A percentile compares a stretch with the other conserved stretches of the same genome.
Evolutionary conservation across 2,329 filamentous ascomycete genomes (phyloP).

Genomic region (Plectosphaerella plurivora): DNA sequence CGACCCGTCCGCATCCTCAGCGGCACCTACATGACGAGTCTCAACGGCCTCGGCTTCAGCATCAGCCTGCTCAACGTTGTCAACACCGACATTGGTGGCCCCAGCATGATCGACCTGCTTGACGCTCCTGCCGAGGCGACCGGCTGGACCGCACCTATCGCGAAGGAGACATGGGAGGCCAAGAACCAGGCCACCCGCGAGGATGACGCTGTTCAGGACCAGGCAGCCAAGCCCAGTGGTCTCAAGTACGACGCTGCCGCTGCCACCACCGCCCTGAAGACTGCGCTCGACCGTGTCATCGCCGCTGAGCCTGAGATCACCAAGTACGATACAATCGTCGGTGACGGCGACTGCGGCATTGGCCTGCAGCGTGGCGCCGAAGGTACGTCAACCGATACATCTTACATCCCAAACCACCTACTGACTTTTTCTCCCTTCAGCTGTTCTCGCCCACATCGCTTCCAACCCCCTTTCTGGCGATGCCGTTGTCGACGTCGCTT

Average conservation of each 20-base stretch:
- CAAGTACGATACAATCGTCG: constrained; percentile 74
- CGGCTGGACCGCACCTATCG: constrained; percentile 65
- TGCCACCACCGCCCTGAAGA: constrained; percentile 48
- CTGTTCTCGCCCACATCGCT: constrained; percentile 46
- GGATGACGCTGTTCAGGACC: constrained; percentile 23
- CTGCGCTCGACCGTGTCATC: constrained; percentile 58
- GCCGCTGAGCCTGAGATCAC: constrained; percentile 68
- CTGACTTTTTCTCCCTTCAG: constrained; percentile 25
- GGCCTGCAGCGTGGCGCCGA: constrained; percentile 85
- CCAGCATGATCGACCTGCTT: constrained; percentile 63
- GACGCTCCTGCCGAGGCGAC: constrained; percentile 66
- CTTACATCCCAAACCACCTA: neutral
- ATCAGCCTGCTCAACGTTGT: constrained; percentile 64
- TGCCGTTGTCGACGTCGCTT: constrained; percentile 24
- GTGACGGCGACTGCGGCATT: constrained; percentile 86
- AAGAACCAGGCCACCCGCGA: constrained; percentile 44
- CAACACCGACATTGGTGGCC: constrained; percentile 52
- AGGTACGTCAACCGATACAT: constrained; percentile 33
- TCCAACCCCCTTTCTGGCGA: constrained; percentile 43
- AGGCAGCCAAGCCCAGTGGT: constrained; percentile 37
- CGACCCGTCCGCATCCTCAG: constrained; percentile 60
- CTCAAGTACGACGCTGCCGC: constrained; percentile 47
- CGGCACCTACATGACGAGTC: constrained; percentile 74
- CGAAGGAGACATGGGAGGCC: constrained; percentile 59
- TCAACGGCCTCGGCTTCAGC: constrained; percentile 74